Conservation (phyloP, 2,329 filamentous ascomycete genomes). For the Xylaria sp. region DNA sequence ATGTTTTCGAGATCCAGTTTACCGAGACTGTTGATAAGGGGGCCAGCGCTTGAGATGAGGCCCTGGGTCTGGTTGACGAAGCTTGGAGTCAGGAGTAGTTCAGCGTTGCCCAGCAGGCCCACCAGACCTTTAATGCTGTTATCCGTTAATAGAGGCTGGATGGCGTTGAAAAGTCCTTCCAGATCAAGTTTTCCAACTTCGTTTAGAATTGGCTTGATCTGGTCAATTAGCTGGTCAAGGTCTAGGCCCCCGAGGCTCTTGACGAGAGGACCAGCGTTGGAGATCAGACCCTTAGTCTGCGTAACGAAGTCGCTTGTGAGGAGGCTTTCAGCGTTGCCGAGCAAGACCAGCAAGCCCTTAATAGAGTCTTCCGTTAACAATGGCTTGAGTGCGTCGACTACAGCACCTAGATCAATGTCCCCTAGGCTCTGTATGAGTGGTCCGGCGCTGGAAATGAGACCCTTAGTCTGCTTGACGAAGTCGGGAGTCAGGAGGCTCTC, state of each 20-base stretch:
- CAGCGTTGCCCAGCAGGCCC: constrained; percentile 49
- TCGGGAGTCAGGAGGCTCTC: constrained; percentile 51
- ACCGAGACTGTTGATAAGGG: not conserved
- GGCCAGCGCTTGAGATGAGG: not conserved
- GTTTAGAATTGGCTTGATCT: constrained; percentile 48
- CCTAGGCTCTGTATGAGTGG: constrained; percentile 50
- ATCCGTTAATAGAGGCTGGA: constrained; percentile 51
- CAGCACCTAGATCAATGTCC: constrained; percentile 49
- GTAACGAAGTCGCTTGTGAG: constrained; percentile 45
- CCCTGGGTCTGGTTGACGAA: constrained; percentile 47
- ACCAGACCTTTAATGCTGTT: constrained; percentile 51
- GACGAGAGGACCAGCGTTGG: constrained; percentile 44
- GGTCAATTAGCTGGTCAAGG: constrained; percentile 48
- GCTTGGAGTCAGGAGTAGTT: constrained; percentile 45
- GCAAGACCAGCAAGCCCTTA: constrained; percentile 46
- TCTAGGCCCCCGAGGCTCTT: constrained; percentile 47
- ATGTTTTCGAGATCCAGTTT: not conserved
- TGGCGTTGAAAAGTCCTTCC: constrained; percentile 47
- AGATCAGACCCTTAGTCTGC: constrained; percentile 45
- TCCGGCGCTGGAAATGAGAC: constrained; percentile 43
- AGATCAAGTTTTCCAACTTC: constrained; percentile 48
- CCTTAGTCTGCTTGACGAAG: constrained; percentile 44
- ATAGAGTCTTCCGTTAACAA: constrained; percentile 51
- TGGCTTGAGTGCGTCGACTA: constrained; percentile 50
- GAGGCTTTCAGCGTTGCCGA: constrained; percentile 49